These are phyloP conservation scores for Fusarium verticillioides DNA, from an alignment of 2,329 filamentous ascomycete species.

Conservation along the genomic window DNA sequence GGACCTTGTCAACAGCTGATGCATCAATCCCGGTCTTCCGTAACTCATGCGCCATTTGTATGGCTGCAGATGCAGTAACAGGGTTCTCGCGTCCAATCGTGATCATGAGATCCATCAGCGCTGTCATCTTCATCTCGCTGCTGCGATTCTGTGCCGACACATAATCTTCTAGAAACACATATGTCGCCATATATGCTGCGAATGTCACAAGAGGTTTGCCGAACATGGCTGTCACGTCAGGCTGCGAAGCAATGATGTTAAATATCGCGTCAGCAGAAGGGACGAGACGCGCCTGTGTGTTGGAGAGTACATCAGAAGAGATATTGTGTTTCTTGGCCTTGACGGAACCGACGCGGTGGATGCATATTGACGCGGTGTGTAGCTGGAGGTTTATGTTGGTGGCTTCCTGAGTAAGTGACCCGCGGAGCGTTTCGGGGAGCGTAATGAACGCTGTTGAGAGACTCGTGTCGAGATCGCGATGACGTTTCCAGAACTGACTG, in stretches of 20 bases:
- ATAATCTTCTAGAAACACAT: conserved; percentile 77
- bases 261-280: conserved; percentile 85
- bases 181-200: conserved; percentile 76
- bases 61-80: conserved; percentile 74
- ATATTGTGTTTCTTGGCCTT: conserved; percentile 63
- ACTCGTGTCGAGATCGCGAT: conserved; percentile 80
- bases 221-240: conserved; percentile 52
- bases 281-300: conserved; percentile 73
- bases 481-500: conserved; percentile 80
- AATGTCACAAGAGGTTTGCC: conserved; percentile 78
- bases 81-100: conserved; percentile 72
- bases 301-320: conserved; percentile 45
- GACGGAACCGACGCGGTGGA: conserved; percentile 84
- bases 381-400: conserved; percentile 86
- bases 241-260: conserved; percentile 73
- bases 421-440: conserved; percentile 74
- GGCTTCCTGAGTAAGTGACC: conserved; percentile 76
- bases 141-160: conserved; percentile 67
- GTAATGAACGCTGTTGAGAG: conserved; percentile 79
- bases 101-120: conserved; percentile 74
- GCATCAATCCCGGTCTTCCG: conserved; percentile 50
- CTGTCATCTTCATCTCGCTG: conserved; percentile 68
- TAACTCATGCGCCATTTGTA: conserved; percentile 75
- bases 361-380: conserved; percentile 83
- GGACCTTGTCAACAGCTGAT: conserved; percentile 38